phyloP scores from a whole-genome alignment of 257 asterid species.

The Capsicum baccatum region DNA sequence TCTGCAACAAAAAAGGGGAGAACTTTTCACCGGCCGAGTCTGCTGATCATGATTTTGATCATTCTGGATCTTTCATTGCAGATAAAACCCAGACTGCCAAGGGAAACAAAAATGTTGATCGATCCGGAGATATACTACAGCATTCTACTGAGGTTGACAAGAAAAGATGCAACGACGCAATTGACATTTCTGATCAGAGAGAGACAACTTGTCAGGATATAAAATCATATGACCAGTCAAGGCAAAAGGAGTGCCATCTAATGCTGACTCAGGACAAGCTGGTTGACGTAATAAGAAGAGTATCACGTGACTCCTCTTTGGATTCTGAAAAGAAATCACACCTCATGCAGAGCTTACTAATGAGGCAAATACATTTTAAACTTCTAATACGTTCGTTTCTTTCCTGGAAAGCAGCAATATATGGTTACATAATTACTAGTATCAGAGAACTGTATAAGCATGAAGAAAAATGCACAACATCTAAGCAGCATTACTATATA shows the following conservation, averaged over 20 bases:
- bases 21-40: slow-evolving; percentile 36
- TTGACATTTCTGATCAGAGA: slow-evolving; percentile 36
- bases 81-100: slow-evolving; percentile 34
- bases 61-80: slow-evolving; percentile 41
- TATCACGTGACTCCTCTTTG: slow-evolving; percentile 71
- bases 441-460: background rate
- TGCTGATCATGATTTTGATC: slow-evolving; percentile 33
- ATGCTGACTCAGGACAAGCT: slow-evolving; percentile 67
- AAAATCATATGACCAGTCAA: slow-evolving; percentile 34
- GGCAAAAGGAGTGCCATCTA: slow-evolving; percentile 54
- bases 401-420: background rate
- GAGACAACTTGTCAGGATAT: slow-evolving; percentile 36
- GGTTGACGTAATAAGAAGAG: slow-evolving; percentile 70
- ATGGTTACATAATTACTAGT: background rate
- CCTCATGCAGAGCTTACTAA: slow-evolving; percentile 69
- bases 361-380: slow-evolving; percentile 58
- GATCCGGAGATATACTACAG: slow-evolving; percentile 38
- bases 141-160: slow-evolving; percentile 45
- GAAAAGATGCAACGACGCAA: slow-evolving; percentile 43
- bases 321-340: slow-evolving; percentile 62
- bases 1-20: slow-evolving; percentile 32
- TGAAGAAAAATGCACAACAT: background rate
- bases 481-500: background rate
- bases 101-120: slow-evolving; percentile 40
- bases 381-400: background rate